Evolutionary conservation across 1,284 basidiomycete genomes (phyloP), one percentile per base, ranked within the genome.

Genomic region (Cutaneotrichosporon mucoides): DNA sequence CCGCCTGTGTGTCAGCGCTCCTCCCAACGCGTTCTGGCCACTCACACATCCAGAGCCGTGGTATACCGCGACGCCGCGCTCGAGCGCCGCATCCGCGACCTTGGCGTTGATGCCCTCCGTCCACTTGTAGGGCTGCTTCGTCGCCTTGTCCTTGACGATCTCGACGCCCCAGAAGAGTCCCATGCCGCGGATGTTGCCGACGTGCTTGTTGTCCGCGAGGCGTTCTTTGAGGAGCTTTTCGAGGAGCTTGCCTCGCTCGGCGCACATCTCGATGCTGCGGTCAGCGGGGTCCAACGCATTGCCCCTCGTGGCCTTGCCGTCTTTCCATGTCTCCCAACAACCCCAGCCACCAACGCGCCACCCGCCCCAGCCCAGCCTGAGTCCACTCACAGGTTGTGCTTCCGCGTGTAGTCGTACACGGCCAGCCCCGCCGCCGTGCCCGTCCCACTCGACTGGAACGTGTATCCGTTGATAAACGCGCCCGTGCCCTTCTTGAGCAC

Each of bases 151-250:
- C 33, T 34, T 38, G 24, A 75, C 77, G 66, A 91, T 90, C 73
- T 93, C 90, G 60, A 92, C 78, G 11, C 81, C 88, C 85, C 87
- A 90, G 80, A 92, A 90, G 36, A 85, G 83, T 10, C 90, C 90
- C 33, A 84, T 84, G 15, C 91, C 71, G 16, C 71, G 66, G 24
- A 69, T 63, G 16, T 71, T 63, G 42, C 68, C 71, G 15, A 70
- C 69, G 44, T 68, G 55, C 11, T 60, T 62, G 38, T 57, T 57
- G 3, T 53, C 55, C 3, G 53, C 44, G n/a, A 66, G 59, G 4
- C 33, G 36, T 89, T 47, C 89, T 84, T 59, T 89, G 83, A 73
- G 90, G 86, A 86, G 81, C 54, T 64, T 70, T 73, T 81, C 80
- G 56, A 91, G 80, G 65, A 86, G 82, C 56, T 79, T 80, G 35